Evolutionary conservation across 257 asterid genomes (phyloP), one percentile per base, ranked within the genome.

Genomic region (Penstemon davidsonii): DNA sequence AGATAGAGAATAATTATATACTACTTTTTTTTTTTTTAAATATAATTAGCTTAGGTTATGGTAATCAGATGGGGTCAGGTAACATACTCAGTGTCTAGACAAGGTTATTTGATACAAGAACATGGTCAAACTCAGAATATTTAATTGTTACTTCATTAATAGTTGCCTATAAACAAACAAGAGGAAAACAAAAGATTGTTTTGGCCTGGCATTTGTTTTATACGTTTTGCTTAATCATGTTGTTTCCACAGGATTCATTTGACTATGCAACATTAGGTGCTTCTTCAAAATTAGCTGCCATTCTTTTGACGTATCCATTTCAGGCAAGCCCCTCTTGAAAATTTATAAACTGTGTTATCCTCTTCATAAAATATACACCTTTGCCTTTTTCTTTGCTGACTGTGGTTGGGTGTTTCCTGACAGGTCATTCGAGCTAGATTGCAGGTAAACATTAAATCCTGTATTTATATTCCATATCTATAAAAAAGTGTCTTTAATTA

Each of bases 401-500:
- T 56, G 49, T 75, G 73, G 59, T 69, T 77, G 60, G 50, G 46
- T 71, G 62, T 57, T 64, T 40, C 40, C 42, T 77, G 67, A 62
- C 92, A 94, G 99, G 97, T 94, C 63, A 80, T 94, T 65, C 95
- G 99, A 71, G 82, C 97, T 73, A 85, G 97, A 76, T 80, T 94
- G 76, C 99, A 94, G 97, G 99, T 93, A 80, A 71, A 49, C 8
- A 25, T 57, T 33, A 71, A 51, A 18, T 46, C 42, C 66, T 3
- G 4, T 55, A 45, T 56, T 52, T 19, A 58, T 11, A 51, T 43
- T 38, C 18, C 9, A 4, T 71, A 13, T 72, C 45, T 55, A 44
- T 47, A 0, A 33, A 49, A 15, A 13, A 7, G 2, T 33, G 0
- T 54, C 55, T 37, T 63, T n/a, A 6, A 9, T 57, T 36, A 15